phyloP scores from a whole-genome alignment of 1,139 yeast genomes.

The Scheffersomyces titani region DNA sequence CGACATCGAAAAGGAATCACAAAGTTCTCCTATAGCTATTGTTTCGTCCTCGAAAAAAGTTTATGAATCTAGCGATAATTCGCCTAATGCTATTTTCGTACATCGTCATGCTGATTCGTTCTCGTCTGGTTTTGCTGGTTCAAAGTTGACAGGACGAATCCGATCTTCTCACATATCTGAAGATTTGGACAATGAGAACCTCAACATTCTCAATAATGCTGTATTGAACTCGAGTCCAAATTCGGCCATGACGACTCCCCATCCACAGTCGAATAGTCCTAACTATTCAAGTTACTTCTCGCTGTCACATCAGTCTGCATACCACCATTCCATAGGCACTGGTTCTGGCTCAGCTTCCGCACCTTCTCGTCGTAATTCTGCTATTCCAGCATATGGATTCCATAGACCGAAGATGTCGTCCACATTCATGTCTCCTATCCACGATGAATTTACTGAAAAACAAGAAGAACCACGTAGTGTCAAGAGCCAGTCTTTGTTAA shows the following conservation, averaged over 20 bases:
- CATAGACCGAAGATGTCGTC: background rate
- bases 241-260: conserved; percentile 4
- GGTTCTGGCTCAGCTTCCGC: conserved; percentile 16
- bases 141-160: background rate
- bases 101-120: background rate
- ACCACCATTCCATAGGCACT: conserved; percentile 8
- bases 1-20: background rate
- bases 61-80: background rate
- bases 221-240: conserved; percentile 14
- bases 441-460: conserved; percentile 10
- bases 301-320: conserved; percentile 7
- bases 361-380: conserved; percentile 24
- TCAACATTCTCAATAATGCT: conserved; percentile 39
- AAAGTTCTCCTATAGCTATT: background rate
- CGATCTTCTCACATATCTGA: conserved; percentile 9
- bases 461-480: conserved; percentile 7
- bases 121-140: background rate
- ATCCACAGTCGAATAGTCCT: conserved; percentile 12
- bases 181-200: conserved; percentile 42
- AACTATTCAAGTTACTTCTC: conserved; percentile 5
- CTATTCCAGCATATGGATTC: conserved; percentile 2
- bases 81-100: background rate
- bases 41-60: background rate
- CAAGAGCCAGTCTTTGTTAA: background rate
- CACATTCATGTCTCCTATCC: background rate